Base-by-base conservation (phyloP, 768 basidiomycete species). In the Mycena kentingensis region DNA sequence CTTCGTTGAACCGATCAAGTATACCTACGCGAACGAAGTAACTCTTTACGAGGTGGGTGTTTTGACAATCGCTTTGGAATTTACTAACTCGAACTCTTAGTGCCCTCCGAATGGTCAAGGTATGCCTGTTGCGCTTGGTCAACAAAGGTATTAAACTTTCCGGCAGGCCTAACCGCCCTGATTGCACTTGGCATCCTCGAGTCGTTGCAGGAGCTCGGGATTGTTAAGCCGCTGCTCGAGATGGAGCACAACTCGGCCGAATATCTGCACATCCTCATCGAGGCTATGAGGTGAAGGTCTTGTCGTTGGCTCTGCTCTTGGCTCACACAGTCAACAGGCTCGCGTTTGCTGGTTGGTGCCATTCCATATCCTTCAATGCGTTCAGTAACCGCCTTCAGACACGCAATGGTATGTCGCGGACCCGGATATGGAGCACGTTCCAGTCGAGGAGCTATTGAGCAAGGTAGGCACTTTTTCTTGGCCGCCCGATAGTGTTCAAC, bases 71-170 rank as follows among this genome's bases (percentile, higher is more conserved):
- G 18, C 38, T 22, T 41, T 8, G 11, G 32, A 46, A 8, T 34
- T 26, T 19, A 12, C 46, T 55, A 18, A 47, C 60, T 32, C 45
- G 41, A n/a, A 31, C 46, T n/a, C 45, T 31, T 34, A 93, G 92
- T 96, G 93, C 62, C 96, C 95, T 7, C 96, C 96, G 0, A 98
- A 97, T 66, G 94, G 96, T 8, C 95, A 98, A 81, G 96, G 95
- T 73, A 48, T 27, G 51, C 25, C 1, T 4, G 10, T 35, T 19
- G 2, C 13, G 2, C 19, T 41, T 15, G 35, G 16, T 43, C 13
- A 44, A 26, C 26, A n/a, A 19, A 35, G 8, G 54, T 12, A 16
- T 19, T 38, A 21, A 18, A 32, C 42, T 38, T 39, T 47, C 29
- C 29, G 16, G 53, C 49, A 87, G 85, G 87, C n/a, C 81, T 99